Evolutionary conservation across 176 grass and related monocot genomes (phyloP).

Genomic region (Ampelocalamus luodianensis): DNA sequence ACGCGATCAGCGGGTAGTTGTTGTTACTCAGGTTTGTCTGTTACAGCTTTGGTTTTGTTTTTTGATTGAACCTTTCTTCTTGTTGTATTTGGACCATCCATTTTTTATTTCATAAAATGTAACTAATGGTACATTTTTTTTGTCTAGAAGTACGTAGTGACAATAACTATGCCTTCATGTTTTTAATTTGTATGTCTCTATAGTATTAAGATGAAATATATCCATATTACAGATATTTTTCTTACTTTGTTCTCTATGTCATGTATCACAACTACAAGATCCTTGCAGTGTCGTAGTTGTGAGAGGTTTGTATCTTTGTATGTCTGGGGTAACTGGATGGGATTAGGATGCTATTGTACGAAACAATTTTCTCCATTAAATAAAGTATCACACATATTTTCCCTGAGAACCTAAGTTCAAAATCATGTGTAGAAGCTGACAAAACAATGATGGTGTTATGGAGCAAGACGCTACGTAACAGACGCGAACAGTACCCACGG

Average conservation of each 20-base stretch:
- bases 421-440: neutral
- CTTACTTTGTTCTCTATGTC: neutral
- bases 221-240: neutral
- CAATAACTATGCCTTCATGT: neutral
- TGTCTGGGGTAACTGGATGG: neutral
- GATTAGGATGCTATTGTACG: neutral
- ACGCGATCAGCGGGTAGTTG: constrained; percentile 78
- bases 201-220: neutral
- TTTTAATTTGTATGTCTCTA: neutral
- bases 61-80: neutral
- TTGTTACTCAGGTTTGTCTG: constrained; percentile 77
- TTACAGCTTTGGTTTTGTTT: neutral
- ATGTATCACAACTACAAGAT: neutral
- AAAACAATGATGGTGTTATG: neutral
- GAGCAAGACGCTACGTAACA: no score
- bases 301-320: neutral
- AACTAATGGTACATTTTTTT: neutral
- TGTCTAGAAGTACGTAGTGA: neutral
- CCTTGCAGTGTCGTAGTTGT: neutral
- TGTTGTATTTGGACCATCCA: constrained; percentile 2
- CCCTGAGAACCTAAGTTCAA: neutral
- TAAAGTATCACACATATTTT: neutral
- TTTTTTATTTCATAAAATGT: neutral
- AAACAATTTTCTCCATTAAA: neutral
- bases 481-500: no score